Evolutionary conservation across 768 basidiomycete genomes (phyloP), one percentile per base, ranked within the genome.

Genomic region (Leucosporidium scottii): DNA sequence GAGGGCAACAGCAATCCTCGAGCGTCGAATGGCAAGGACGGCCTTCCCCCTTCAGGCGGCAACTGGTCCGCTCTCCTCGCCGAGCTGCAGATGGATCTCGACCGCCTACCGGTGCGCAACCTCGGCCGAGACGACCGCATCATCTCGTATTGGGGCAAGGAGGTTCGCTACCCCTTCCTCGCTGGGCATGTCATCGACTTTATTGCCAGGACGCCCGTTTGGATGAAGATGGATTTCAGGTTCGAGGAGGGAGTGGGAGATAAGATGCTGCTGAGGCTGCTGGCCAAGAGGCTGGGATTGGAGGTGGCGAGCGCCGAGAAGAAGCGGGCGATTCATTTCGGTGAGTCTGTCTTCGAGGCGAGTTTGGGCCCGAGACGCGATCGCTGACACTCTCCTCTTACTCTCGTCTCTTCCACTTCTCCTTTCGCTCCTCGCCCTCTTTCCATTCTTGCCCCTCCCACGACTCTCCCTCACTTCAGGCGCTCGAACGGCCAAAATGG

Each of bases 301-400:
- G 78, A 83, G 3, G 84, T 86, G 70, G 90, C 91, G 8, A 88
- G 88, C 69, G 66, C 73, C 61, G 81, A 90, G 70, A 92, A 88
- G 77, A 99, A 99, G 80, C 78, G 89, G 66, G 96, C 96, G 20
- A 96, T 97, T 89, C 96, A 98, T 75, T 99, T 99, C 79, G 94
- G 94, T 1, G 65, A 67, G 50, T n/a, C n/a, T n/a, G n/a, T n/a
- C n/a, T n/a, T n/a, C n/a, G n/a, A n/a, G n/a, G n/a, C n/a, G n/a
- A n/a, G n/a, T n/a, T n/a, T n/a, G n/a, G n/a, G n/a, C n/a, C n/a
- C n/a, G n/a, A n/a, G n/a, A n/a, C 2, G 39, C 39, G 39, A 15
- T 44, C 13, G 39, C 39, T 44, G 39, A 44, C 39, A 8, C 39
- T 44, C 10, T 8, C 3, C 10, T 44, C 15, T 13, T 44, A n/a